Evolutionary conservation across 1,139 yeast genomes (phyloP), one percentile per base, ranked within the genome.

Genomic region (Scheffersomyces segobiensis): DNA sequence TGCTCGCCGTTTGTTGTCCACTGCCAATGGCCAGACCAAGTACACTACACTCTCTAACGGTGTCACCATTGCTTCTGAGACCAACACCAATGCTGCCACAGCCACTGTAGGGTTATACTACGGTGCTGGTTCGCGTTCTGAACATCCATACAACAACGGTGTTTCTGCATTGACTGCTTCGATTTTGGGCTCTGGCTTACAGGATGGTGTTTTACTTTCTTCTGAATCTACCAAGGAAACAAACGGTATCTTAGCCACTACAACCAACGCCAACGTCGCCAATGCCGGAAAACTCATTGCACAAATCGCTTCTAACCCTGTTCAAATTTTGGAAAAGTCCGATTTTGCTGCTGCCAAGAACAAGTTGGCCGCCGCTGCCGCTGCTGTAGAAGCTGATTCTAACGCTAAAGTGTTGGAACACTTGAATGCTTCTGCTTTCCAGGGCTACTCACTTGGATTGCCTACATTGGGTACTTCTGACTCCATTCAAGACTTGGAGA

Each of bases 141-240:
- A 89, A 76, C 89, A 87, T 76, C 82, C 90, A 56, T 88, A 86
- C 83, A 87, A 87, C 79, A 89, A 89, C 66, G 96, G 96, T 84
- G 84, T 88, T 58, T 83, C 93, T 57, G 85, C 89, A 62, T 78
- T 89, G 68, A 79, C 87, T 65, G 76, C 89, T 72, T 77, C 81
- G 63, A 73, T 83, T 49, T 79, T 88, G 71, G 75, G 78, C 53
- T 64, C 73, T 46, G 66, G 73, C 51, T 72, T 76, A 22, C 70
- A 76, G 60, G 69, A 76, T 57, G 89, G 89, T 58, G 78, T 84
- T 49, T 69, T 79, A 58, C 72, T 86, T 61, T 69, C 81, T 49
- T 67, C 85, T 53, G 70, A 74, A 59, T 82, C 79, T 67, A 73
- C 78, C 61, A 83, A 79, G 72, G 91, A 87, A 72, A 74, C 74